Conservation (phyloP, 345 rosid genomes). For the Brassica juncea region DNA sequence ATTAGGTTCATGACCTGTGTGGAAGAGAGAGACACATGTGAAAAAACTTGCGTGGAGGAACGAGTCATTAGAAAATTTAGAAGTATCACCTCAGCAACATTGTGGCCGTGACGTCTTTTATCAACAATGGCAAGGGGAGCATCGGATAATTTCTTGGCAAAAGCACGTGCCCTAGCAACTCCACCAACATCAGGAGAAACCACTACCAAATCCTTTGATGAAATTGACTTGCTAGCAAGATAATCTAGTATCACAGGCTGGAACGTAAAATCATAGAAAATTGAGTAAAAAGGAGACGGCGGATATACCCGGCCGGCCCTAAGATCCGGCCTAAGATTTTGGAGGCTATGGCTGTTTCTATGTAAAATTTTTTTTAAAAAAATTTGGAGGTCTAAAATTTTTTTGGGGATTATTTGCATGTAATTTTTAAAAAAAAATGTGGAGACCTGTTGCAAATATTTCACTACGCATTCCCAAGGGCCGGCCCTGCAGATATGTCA, state of each 20-base stretch:
- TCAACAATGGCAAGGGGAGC: conserved; percentile 99
- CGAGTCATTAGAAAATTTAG: background rate
- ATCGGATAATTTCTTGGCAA: conserved; percentile 92
- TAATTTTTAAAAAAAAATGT: too few species aligned
- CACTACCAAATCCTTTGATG: conserved; percentile 84
- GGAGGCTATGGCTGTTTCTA: too few species aligned
- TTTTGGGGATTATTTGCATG: too few species aligned
- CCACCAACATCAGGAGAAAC: conserved; percentile 99
- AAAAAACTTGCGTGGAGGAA: background rate
- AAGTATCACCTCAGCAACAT: conserved; percentile 72
- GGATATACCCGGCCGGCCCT: too few species aligned
- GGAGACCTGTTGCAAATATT: too few species aligned
- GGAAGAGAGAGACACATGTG: background rate
- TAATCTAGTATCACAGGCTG: conserved; percentile 98
- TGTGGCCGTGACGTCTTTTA: conserved; percentile 98
- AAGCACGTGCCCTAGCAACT: conserved; percentile 95
- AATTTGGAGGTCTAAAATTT: too few species aligned
- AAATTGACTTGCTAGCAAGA: conserved; percentile 91
- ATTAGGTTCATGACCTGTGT: conserved; percentile 92
- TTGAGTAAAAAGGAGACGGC: background rate
- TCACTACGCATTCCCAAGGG: too few species aligned
- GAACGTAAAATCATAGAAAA: conserved; percentile 18
- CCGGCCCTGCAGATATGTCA: background rate
- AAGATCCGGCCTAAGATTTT: too few species aligned
- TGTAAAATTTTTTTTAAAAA: too few species aligned